Percentiles rank a stretch among this genome's conserved stretches.
These are phyloP conservation scores for Chaetomiaceae sp. DNA, from an alignment of 2,329 filamentous ascomycete species.

Conservation along the genomic window DNA sequence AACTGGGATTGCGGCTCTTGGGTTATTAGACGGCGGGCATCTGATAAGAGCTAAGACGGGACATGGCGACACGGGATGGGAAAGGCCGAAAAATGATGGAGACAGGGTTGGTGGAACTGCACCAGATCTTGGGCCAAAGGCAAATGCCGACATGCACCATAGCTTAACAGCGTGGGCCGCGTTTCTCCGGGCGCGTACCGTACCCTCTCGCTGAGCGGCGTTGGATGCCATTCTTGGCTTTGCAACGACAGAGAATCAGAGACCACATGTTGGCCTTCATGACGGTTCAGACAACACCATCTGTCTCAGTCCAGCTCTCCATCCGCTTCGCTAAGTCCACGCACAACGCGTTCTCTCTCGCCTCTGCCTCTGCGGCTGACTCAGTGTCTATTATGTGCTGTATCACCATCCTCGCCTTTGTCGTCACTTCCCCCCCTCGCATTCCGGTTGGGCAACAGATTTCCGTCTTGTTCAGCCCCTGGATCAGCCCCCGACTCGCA, in stretches of 20 bases:
- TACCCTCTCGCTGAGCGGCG: slow-evolving; percentile 1
- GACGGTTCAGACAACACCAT: neutral
- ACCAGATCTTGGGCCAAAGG: neutral
- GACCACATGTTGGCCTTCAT: neutral
- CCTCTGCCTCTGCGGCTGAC: neutral
- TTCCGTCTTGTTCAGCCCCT: neutral
- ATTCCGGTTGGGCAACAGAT: neutral
- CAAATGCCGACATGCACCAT: slow-evolving; percentile 17
- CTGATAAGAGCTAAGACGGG: slow-evolving; percentile 8
- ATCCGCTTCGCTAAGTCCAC: neutral
- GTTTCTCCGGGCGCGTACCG: slow-evolving; percentile 10
- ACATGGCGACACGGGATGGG: neutral
- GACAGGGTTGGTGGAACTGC: slow-evolving; percentile 1
- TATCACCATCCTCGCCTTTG: neutral
- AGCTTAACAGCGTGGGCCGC: slow-evolving; percentile 8
- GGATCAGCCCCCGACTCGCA: neutral
- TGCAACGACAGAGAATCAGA: neutral
- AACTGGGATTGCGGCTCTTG: slow-evolving; percentile 6
- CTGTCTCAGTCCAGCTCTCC: slow-evolving; percentile 6
- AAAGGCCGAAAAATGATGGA: slow-evolving; percentile 7
- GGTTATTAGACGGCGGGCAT: slow-evolving; percentile 7
- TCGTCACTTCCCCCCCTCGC: neutral
- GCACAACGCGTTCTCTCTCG: too few relatives aligned
- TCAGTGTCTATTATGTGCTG: slow-evolving; percentile 6
- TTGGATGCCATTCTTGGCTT: slow-evolving; percentile 5